phyloP scores from a whole-genome alignment of 176 grass and related monocot species.

The Cocos nucifera region DNA sequence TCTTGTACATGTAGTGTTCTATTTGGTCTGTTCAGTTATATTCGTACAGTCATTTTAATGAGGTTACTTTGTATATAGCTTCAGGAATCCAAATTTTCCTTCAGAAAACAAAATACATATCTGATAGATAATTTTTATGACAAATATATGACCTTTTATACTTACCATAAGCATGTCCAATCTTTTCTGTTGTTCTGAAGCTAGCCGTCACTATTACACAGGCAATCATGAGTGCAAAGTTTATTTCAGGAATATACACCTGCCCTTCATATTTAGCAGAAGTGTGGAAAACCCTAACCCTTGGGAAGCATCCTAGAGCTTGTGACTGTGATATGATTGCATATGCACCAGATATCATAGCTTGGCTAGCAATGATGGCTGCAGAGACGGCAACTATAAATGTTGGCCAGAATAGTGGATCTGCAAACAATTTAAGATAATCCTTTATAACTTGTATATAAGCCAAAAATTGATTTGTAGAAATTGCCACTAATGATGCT shows the following conservation, averaged over 20 bases:
- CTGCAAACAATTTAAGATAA: conserved; percentile 17
- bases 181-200: conserved; percentile 44
- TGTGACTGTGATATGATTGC: conserved; percentile 53
- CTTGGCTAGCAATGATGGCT: conserved; percentile 62
- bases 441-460: no score
- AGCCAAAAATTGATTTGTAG: no score
- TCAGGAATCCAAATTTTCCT: no score
- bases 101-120: no score
- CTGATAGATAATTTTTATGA: no score
- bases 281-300: conserved; percentile 52
- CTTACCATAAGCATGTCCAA: conserved; percentile 62
- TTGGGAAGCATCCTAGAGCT: conserved; percentile 47
- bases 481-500: no score
- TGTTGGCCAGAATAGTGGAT: conserved; percentile 48
- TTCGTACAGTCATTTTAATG: no score
- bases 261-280: conserved; percentile 56
- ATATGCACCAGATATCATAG: conserved; percentile 58
- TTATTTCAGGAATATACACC: conserved; percentile 66
- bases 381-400: conserved; percentile 51
- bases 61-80: no score
- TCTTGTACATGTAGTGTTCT: no score
- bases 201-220: conserved; percentile 35
- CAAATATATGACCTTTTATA: no score
- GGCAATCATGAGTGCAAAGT: conserved; percentile 40
- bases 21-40: no score